Evolutionary conservation across 176 grass and related monocot genomes (phyloP), one percentile per base, ranked within the genome.

Genomic region (Oryza meyeriana): DNA sequence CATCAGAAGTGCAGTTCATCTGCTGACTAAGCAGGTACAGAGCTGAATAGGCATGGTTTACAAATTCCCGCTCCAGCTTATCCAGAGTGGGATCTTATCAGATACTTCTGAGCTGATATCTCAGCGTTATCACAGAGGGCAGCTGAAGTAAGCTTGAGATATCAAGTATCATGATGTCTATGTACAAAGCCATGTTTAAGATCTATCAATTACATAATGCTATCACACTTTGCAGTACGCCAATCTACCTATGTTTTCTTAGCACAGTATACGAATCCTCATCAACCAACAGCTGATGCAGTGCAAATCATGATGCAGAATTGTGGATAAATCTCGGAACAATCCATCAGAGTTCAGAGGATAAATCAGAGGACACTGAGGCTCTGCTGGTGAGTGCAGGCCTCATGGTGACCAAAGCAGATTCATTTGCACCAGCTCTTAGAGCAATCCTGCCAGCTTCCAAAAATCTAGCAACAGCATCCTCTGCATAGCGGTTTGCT

Each of bases 371-470:
- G 17, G 90, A 71, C 81, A 72, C 42, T 1, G 85, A 48, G 32
- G 86, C 87, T 74, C 96, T 88, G 80, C 93, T 99, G 35, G 96
- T 99, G 39, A 99, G 87, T 74, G 96, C 89, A 30, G 96, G 96
- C 82, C 93, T 91, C 96, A 99, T 99, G 4, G 87, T 99, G 71
- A 99, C 85, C 78, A 99, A 81, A 50, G 93, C 85, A 13, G 91
- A 95, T 66, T 99, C 96, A 67, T 99, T 99, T 38, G 96, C 96
- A 18, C 96, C 96, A 17, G 96, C 89, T 38, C 89, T 91, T 47
- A 99, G 83, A 10, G 93, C 96, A 57, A 92, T 90, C 61, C 91
- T 93, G 55, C 93, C 93, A n/a, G 96, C 96, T 80, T 99, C 96
- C 68, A 99, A 79, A 71, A 99, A 95, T 69, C 96, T 90, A 14